These are phyloP conservation scores for Fusarium circinatum DNA, from an alignment of 2,329 filamentous ascomycete genomes.

Conservation along the genomic window DNA sequence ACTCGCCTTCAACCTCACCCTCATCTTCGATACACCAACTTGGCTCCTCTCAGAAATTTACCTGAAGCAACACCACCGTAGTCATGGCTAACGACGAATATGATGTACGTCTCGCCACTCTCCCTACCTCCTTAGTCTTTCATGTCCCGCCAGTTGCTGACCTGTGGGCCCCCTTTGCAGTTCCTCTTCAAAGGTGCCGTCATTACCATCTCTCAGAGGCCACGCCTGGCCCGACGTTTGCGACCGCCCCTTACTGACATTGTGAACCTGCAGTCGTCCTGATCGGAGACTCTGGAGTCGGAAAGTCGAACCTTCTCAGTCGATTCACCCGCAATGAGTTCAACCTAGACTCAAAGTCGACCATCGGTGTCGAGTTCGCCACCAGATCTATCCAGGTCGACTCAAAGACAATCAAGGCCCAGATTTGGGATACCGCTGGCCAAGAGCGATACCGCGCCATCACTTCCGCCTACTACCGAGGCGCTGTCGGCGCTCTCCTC, in stretches of 20 bases:
- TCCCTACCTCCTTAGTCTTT: slow-evolving; percentile 24
- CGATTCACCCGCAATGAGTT: slow-evolving; percentile 99
- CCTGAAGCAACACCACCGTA: slow-evolving; percentile 47
- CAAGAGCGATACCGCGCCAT: slow-evolving; percentile 99
- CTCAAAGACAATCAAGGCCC: slow-evolving; percentile 99
- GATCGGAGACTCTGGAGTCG: slow-evolving; percentile 98
- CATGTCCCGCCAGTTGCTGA: slow-evolving; percentile 46
- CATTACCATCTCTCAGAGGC: slow-evolving; percentile 36
- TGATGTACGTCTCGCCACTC: slow-evolving; percentile 76
- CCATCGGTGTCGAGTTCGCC: slow-evolving; percentile 99
- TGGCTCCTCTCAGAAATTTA: slow-evolving; percentile 18
- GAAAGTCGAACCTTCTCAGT: slow-evolving; percentile 99
- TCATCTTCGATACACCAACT: slow-evolving; percentile 29
- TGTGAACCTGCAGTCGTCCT: slow-evolving; percentile 77
- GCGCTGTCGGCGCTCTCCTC: slow-evolving; percentile 94
- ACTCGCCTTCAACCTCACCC: slow-evolving; percentile 28
- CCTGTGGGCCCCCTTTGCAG: slow-evolving; percentile 60
- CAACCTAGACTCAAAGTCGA: slow-evolving; percentile 99
- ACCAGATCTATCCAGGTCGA: slow-evolving; percentile 99
- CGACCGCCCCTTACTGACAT: slow-evolving; percentile 46
- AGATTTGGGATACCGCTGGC: slow-evolving; percentile 99
- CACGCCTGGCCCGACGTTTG: slow-evolving; percentile 26
- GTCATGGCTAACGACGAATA: slow-evolving; percentile 99
- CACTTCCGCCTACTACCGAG: slow-evolving; percentile 98
- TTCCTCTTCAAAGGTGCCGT: slow-evolving; percentile 97